A percentile compares a stretch with the other conserved stretches of the same genome.
Evolutionary conservation across 1,284 basidiomycete genomes (phyloP).

Genomic region (Gastroboletus turbinatus): DNA sequence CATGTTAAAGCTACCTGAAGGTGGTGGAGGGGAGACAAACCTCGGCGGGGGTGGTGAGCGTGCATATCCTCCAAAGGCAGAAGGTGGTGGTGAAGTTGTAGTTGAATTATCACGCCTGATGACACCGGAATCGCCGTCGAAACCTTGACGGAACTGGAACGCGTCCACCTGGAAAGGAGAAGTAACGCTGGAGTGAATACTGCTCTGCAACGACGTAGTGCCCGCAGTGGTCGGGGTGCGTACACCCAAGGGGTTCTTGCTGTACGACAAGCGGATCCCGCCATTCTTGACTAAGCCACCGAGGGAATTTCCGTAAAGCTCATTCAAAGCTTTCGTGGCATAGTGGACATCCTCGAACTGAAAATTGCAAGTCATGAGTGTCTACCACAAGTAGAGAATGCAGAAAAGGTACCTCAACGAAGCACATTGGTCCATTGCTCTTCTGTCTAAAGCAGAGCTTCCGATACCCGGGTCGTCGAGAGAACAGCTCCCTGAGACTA

Average conservation of each 20-base stretch:
- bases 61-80: constrained; percentile 45
- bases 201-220: constrained; percentile 48
- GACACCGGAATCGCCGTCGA: constrained; percentile 36
- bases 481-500: constrained; percentile 79
- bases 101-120: constrained; percentile 39
- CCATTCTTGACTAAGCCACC: constrained; percentile 91
- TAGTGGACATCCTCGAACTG: constrained; percentile 89
- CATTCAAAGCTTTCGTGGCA: constrained; percentile 84
- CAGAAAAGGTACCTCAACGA: constrained; percentile 72
- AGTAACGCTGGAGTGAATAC: constrained; percentile 24
- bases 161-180: constrained; percentile 38
- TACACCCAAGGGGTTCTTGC: constrained; percentile 91
- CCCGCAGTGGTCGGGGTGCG: constrained; percentile 71
- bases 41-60: constrained; percentile 61
- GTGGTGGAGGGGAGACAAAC: constrained; percentile 51
- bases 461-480: constrained; percentile 78
- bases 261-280: constrained; percentile 93
- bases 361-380: constrained; percentile 16
- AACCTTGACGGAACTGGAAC: constrained; percentile 38
- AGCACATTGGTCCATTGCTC: constrained; percentile 96
- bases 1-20: constrained; percentile 40
- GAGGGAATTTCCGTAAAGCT: constrained; percentile 90
- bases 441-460: constrained; percentile 95
- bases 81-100: constrained; percentile 43
- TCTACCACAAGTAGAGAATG: not conserved